A percentile compares a stretch with the other conserved stretches of the same genome.
phyloP scores from a whole-genome alignment of 768 basidiomycete genomes.

The Melanogaster broomeanus region DNA sequence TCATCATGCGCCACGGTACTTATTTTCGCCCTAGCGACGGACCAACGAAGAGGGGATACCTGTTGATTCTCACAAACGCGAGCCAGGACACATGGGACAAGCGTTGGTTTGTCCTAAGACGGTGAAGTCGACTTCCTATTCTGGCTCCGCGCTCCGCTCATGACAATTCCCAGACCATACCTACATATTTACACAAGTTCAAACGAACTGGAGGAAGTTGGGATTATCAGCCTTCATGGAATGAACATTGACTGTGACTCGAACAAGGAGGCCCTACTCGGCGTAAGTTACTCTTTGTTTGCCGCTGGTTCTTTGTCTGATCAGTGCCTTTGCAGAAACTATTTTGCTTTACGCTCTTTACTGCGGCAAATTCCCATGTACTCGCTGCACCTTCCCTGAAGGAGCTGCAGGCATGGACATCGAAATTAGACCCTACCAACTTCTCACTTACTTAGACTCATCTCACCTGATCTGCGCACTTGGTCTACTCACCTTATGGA shows the following conservation, averaged over 20 bases:
- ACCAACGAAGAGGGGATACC: constrained; percentile 81
- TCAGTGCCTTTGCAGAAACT: constrained; percentile 55
- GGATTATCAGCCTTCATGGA: constrained; percentile 78
- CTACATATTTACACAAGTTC: constrained; percentile 85
- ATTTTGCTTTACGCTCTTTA: constrained; percentile 89
- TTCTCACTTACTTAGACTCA: constrained; percentile 46
- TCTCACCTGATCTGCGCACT: too few relatives aligned
- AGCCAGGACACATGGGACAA: constrained; percentile 79
- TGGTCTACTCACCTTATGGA: background rate
- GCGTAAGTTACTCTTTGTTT: constrained; percentile 51
- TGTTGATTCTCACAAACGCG: constrained; percentile 81
- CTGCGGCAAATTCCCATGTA: constrained; percentile 89
- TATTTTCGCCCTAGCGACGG: constrained; percentile 55
- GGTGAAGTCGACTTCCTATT: constrained; percentile 45
- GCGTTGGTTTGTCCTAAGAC: constrained; percentile 84
- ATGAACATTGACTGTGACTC: constrained; percentile 86
- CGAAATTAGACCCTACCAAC: constrained; percentile 83
- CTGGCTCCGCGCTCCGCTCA: background rate
- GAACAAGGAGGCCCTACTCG: constrained; percentile 84
- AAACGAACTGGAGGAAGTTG: constrained; percentile 81
- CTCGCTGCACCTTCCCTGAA: constrained; percentile 79
- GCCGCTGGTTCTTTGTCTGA: background rate
- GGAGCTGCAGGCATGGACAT: constrained; percentile 84
- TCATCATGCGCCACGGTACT: background rate
- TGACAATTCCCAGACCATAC: constrained; percentile 67